Evolutionary conservation across 306 rosid species (phyloP).

Genomic region (Rosa multiflora): DNA sequence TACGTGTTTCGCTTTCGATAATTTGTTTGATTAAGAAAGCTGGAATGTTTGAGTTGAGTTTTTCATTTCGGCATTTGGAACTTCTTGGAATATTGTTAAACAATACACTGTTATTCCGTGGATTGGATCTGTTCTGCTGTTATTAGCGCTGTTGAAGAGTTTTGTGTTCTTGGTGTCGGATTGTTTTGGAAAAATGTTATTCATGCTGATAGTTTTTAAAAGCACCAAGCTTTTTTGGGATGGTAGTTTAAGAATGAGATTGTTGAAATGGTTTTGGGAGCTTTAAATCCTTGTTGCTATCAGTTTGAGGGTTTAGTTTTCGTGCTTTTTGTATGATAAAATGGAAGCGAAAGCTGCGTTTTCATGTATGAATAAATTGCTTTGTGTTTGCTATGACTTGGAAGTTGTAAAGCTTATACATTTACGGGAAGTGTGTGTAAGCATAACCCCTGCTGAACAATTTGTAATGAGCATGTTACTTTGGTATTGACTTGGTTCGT

Average conservation of each 20-base stretch:
- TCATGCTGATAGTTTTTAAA: background rate
- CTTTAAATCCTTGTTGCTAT: background rate
- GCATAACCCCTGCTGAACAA: background rate
- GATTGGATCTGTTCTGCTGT: background rate
- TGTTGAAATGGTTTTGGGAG: background rate
- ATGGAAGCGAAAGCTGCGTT: no score
- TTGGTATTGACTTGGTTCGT: background rate
- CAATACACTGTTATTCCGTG: background rate
- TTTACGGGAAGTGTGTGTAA: background rate
- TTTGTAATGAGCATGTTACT: background rate
- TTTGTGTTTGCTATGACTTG: background rate
- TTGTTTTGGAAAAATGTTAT: background rate
- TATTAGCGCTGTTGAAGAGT: background rate
- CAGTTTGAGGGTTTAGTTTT: background rate
- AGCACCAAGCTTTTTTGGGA: background rate
- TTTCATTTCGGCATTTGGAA: background rate
- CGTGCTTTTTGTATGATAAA: no score
- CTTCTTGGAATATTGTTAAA: background rate
- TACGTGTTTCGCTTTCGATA: background rate
- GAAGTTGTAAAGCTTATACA: background rate
- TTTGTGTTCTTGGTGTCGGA: background rate
- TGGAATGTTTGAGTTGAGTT: background rate
- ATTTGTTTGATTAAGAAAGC: background rate
- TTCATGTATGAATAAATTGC: background rate
- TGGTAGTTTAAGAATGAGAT: background rate